Evolutionary conservation across 208 protist species (phyloP).

Genomic region (Leishmania braziliensis): DNA sequence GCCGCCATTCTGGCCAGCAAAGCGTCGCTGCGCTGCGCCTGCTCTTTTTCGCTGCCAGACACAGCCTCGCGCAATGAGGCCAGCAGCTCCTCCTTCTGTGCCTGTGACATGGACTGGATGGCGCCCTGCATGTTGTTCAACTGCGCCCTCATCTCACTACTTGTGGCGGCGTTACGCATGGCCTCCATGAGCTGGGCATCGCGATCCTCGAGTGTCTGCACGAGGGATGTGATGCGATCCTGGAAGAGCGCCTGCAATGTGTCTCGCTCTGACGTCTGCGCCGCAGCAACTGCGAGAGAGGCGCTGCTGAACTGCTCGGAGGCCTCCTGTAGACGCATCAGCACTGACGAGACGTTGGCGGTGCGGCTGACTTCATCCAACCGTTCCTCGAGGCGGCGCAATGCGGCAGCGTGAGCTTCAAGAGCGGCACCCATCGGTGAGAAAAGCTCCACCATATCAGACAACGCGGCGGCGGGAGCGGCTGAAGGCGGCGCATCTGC

Average conservation of each 20-base stretch:
- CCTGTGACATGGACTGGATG: conserved; percentile 1
- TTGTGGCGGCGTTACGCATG: conserved; percentile 10
- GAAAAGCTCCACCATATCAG: conserved; percentile 12
- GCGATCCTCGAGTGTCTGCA: conserved; percentile 17
- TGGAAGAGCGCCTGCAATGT: conserved; percentile 9
- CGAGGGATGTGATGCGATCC: conserved; percentile 18
- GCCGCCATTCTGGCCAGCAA: conserved; percentile 13
- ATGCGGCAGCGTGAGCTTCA: conserved; percentile 15
- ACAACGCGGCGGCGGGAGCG: not conserved
- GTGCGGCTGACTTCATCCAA: conserved; percentile 21
- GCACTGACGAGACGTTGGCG: conserved; percentile 19
- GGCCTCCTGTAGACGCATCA: conserved; percentile 22
- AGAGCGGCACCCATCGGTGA: conserved; percentile 14
- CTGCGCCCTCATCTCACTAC: conserved; percentile 16
- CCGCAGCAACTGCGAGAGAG: not conserved
- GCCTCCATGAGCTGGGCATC: conserved; percentile 22
- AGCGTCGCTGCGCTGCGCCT: conserved; percentile 15
- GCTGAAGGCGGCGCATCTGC: not conserved
- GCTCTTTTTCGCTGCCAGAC: not conserved
- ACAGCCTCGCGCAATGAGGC: conserved; percentile 14
- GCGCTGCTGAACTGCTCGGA: conserved; percentile 16
- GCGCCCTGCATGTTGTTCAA: conserved; percentile 16
- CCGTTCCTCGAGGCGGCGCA: conserved; percentile 23
- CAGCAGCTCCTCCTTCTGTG: conserved; percentile 17
- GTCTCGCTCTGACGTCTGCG: conserved; percentile 17